Evolutionary conservation across 768 basidiomycete species (phyloP), one percentile per base, ranked within the genome.

Genomic region (Suillus luteus): DNA sequence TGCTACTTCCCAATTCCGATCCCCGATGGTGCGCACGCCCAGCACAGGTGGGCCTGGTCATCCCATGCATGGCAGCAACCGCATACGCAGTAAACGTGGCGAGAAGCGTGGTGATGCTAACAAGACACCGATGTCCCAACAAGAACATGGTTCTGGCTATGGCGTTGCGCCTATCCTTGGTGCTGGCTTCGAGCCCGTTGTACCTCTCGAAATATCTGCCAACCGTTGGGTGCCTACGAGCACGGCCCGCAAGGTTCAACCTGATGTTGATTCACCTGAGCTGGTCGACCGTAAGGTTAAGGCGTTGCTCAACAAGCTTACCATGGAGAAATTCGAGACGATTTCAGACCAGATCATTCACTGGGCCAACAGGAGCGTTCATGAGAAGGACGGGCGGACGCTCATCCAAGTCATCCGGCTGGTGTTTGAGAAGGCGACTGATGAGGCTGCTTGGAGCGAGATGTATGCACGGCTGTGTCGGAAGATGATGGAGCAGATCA

Each of bases 381-480:
- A 90, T 71, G 95, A 99, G 83, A 92, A 87, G 73, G 94, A 98
- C 72, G 95, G 95, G 2, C 87, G 91, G 67, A 96, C 95, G 4
- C 86, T 98, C 65, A 96, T 96, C 69, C 93, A 95, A 70, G 96
- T 99, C 74, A 98, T 97, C 76, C 87, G 90, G 63, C 89, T 97
- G 60, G 92, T 98, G 38, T 98, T 97, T 76, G 96, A 97, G 77
- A 97, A 96, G 82, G 96, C 95, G 11, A 97, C 93, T 8, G 95
- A 97, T 75, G 96, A 97, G 76, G 94, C 94, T 49, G 86, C 89
- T 10, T 96, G 93, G 91, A 96, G 93, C 2, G 91, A 93, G 81
- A 98, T 98, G 94, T 98, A 99, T 75, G 96, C 96, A 37, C 88
- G 92, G 38, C 81, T 99, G 44, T 98, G 96, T 74, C 83, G 93